Evolutionary conservation across 208 protist species (phyloP).

Genomic region (Leishmania martiniquensis): DNA sequence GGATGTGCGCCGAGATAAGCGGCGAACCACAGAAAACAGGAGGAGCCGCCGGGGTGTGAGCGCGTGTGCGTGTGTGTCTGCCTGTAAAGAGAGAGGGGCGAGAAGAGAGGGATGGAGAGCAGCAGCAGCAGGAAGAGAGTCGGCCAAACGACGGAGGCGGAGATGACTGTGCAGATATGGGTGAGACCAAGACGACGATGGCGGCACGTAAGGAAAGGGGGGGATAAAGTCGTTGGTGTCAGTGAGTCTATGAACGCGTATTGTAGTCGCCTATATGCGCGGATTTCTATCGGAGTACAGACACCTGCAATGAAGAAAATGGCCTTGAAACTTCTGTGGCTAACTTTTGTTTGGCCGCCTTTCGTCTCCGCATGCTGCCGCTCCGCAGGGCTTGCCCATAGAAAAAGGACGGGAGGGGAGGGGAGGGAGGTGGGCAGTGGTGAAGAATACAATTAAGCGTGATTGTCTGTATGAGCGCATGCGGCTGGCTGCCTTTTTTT

Average conservation of each 20-base stretch:
- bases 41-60: not conserved
- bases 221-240: not conserved
- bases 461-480: not conserved
- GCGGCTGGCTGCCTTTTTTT: no score
- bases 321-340: not conserved
- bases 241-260: not conserved
- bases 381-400: not conserved
- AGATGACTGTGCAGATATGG: not conserved
- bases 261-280: not conserved
- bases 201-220: not conserved
- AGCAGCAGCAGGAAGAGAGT: not conserved
- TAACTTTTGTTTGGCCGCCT: not conserved
- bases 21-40: not conserved
- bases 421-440: not conserved
- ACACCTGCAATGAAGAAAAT: not conserved
- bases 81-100: not conserved
- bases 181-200: not conserved
- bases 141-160: not conserved
- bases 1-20: not conserved
- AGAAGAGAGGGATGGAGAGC: not conserved
- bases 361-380: not conserved
- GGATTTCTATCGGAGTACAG: not conserved
- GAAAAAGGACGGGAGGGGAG: not conserved
- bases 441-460: not conserved
- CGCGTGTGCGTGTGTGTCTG: not conserved